Evolutionary conservation across 2,329 filamentous ascomycete species (phyloP).

Genomic region (Xenosphaeropsis pyriputrescens): DNA sequence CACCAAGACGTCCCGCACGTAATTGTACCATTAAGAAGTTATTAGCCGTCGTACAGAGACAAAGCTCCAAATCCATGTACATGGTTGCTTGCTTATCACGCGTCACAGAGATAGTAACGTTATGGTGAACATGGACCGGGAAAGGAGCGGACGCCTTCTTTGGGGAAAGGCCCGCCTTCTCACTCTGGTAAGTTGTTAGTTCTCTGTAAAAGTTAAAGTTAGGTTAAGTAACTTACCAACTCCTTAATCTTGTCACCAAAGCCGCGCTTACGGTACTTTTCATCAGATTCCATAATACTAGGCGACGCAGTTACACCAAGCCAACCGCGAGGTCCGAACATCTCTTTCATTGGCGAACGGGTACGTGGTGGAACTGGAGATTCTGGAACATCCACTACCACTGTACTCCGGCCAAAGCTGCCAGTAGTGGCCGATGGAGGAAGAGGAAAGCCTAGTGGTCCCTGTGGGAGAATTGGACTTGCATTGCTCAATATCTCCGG

Average conservation of each 20-base stretch:
- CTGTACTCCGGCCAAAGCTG: background rate
- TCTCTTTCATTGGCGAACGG: conserved; percentile 19
- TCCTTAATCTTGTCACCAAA: conserved; percentile 16
- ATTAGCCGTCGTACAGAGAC: conserved; percentile 15
- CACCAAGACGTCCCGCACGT: conserved; percentile 13
- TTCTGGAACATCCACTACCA: background rate
- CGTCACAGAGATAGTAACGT: conserved; percentile 11
- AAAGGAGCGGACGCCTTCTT: conserved; percentile 3
- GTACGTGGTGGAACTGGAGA: conserved; percentile 10
- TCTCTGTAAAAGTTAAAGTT: conserved; percentile 5
- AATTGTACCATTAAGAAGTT: conserved; percentile 18
- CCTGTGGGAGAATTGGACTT: too few species aligned
- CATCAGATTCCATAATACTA: conserved; percentile 5
- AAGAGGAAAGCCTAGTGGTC: too few species aligned
- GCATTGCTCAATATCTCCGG: too few species aligned
- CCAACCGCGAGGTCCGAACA: conserved; percentile 18
- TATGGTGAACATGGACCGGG: background rate
- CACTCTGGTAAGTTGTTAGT: conserved; percentile 1
- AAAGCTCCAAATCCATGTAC: conserved; percentile 17
- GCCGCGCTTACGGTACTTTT: conserved; percentile 7
- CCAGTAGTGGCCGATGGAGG: too few species aligned
- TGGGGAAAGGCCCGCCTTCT: too few species aligned
- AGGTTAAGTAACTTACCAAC: conserved; percentile 10
- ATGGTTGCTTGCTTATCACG: conserved; percentile 14
- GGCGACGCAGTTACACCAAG: conserved; percentile 10